Evolutionary conservation across 768 basidiomycete genomes (phyloP).

Genomic region (Cantharellus cinnabarinus): DNA sequence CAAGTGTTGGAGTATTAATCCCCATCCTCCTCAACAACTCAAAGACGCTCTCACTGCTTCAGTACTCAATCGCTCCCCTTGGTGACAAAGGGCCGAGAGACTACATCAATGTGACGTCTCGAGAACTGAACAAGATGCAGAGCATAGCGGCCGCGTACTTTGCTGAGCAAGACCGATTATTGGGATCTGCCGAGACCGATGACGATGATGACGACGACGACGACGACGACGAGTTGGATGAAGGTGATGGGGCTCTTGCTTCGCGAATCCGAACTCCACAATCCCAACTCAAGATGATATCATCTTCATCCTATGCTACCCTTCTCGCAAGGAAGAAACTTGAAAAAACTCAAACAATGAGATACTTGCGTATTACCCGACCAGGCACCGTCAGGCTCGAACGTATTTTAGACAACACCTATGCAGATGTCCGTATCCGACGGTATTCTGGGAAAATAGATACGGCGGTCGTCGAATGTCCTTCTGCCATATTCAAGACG

Average conservation of each 20-base stretch:
- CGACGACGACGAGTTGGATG: slow-evolving; percentile 8
- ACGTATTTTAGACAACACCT: slow-evolving; percentile 45
- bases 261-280: neutral
- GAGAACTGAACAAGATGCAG: slow-evolving; percentile 4
- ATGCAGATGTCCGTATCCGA: slow-evolving; percentile 39
- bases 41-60: slow-evolving; percentile 35
- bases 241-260: slow-evolving; percentile 10
- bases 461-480: slow-evolving; percentile 65
- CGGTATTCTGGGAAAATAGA: slow-evolving; percentile 31
- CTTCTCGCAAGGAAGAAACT: slow-evolving; percentile 22
- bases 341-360: slow-evolving; percentile 54
- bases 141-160: slow-evolving; percentile 5
- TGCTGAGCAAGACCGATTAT: slow-evolving; percentile 16
- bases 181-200: slow-evolving; percentile 29
- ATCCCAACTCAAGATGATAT: slow-evolving; percentile 12
- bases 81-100: slow-evolving; percentile 16
- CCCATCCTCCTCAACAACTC: slow-evolving; percentile 87
- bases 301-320: slow-evolving; percentile 16
- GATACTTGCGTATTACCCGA: slow-evolving; percentile 48
- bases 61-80: slow-evolving; percentile 55
- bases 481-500: slow-evolving; percentile 41
- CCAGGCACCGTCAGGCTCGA: slow-evolving; percentile 62
- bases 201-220: slow-evolving; percentile 58
- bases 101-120: slow-evolving; percentile 2
- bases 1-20: slow-evolving; percentile 37